Percentiles rank a stretch among this genome's conserved stretches.
phyloP scores from a whole-genome alignment of 2,329 filamentous ascomycete genomes.

The Ciborinia camelliae region DNA sequence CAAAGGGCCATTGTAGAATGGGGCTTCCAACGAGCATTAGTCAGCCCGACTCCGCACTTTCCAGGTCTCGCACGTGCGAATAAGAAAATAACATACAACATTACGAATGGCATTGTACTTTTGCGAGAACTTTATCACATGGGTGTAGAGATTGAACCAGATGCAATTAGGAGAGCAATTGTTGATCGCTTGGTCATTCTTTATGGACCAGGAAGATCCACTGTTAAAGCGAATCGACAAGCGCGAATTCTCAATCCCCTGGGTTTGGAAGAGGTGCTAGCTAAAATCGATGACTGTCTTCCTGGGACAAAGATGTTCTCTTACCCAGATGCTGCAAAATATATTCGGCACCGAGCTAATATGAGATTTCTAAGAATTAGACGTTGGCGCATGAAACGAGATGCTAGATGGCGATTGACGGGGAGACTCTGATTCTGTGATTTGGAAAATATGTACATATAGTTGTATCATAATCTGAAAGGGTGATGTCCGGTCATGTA shows the following conservation, averaged over 20 bases:
- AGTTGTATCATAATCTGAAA: background rate
- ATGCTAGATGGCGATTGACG: slow-evolving; percentile 1
- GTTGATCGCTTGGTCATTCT: slow-evolving; percentile 32
- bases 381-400: slow-evolving; percentile 1
- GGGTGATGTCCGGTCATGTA: background rate
- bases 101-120: slow-evolving; percentile 32
- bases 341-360: slow-evolving; percentile 2
- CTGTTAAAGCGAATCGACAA: slow-evolving; percentile 24
- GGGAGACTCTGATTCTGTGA: background rate
- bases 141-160: slow-evolving; percentile 26
- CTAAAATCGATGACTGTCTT: slow-evolving; percentile 28
- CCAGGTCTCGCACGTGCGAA: background rate
- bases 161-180: slow-evolving; percentile 25
- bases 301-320: slow-evolving; percentile 20
- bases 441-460: background rate
- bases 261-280: slow-evolving; percentile 23
- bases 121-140: slow-evolving; percentile 29
- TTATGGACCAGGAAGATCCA: slow-evolving; percentile 31
- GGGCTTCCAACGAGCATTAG: slow-evolving; percentile 43
- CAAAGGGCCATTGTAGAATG: slow-evolving; percentile 49
- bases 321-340: slow-evolving; percentile 2
- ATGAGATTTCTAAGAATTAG: slow-evolving; percentile 1
- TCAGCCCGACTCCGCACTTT: background rate
- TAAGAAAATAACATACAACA: background rate
- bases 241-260: slow-evolving; percentile 18